Conservation (phyloP, 805 yeast genomes). For the Saturnispora mendoncae region DNA sequence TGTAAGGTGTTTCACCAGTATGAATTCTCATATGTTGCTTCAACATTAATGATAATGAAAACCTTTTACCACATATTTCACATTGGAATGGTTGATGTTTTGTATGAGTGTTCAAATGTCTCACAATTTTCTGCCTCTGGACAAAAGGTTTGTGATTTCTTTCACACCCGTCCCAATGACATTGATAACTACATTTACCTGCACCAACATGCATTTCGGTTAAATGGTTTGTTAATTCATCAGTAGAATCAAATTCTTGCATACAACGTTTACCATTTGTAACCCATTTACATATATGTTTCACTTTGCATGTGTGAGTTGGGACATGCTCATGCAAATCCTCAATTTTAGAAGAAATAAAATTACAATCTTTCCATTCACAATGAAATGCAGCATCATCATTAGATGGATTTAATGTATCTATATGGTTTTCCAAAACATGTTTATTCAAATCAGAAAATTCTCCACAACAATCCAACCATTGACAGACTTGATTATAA, state of each 20-base stretch:
- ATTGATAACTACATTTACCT: slow-evolving; percentile 60
- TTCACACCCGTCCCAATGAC: slow-evolving; percentile 74
- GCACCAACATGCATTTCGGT: slow-evolving; percentile 60
- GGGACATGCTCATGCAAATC: slow-evolving; percentile 54
- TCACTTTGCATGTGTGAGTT: slow-evolving; percentile 15
- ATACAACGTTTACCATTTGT: slow-evolving; percentile 36
- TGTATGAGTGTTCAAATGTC: slow-evolving; percentile 88
- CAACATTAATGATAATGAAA: slow-evolving; percentile 71
- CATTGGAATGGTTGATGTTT: slow-evolving; percentile 76
- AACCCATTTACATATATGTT: slow-evolving; percentile 34
- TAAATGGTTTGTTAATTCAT: slow-evolving; percentile 65
- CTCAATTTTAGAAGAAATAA: slow-evolving; percentile 42
- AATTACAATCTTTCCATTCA: slow-evolving; percentile 71
- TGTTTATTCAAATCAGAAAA: slow-evolving; percentile 41
- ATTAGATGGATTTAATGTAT: slow-evolving; percentile 14
- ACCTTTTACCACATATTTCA: slow-evolving; percentile 53
- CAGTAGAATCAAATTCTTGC: slow-evolving; percentile 39
- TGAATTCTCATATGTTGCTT: slow-evolving; percentile 78
- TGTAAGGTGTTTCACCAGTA: slow-evolving; percentile 82
- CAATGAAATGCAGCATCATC: slow-evolving; percentile 30
- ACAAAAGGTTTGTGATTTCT: slow-evolving; percentile 54
- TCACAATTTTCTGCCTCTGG: slow-evolving; percentile 76
- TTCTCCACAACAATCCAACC: slow-evolving; percentile 53
- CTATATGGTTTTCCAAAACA: slow-evolving; percentile 40
- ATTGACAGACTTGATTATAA: slow-evolving; percentile 46